Evolutionary conservation across 768 basidiomycete species (phyloP).

Genomic region (Epithele typhae): DNA sequence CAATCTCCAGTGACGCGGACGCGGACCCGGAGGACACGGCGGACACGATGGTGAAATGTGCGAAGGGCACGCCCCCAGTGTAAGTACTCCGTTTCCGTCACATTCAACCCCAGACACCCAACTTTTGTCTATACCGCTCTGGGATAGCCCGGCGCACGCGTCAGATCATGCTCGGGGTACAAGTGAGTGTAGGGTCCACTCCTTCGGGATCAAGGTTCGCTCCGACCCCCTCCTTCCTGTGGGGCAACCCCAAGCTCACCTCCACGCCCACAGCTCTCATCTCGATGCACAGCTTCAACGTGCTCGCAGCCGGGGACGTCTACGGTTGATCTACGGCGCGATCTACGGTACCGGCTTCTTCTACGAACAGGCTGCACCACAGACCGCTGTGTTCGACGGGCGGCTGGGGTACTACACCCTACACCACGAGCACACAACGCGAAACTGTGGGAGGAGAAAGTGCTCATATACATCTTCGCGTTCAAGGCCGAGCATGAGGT

Average conservation of each 20-base stretch:
- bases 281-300: slow-evolving; percentile 28
- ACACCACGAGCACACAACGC: slow-evolving; percentile 33
- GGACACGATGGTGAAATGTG: too few species aligned
- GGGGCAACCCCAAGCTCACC: background rate
- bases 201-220: slow-evolving; percentile 28
- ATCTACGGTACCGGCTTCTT: slow-evolving; percentile 31
- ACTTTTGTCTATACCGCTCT: too few species aligned
- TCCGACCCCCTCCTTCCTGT: background rate
- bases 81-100: too few species aligned
- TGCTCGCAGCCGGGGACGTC: slow-evolving; percentile 29
- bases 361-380: slow-evolving; percentile 25
- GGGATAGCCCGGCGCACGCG: too few species aligned
- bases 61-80: too few species aligned
- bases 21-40: too few species aligned
- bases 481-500: slow-evolving; percentile 36
- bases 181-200: too few species aligned
- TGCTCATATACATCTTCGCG: slow-evolving; percentile 34
- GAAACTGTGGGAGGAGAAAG: slow-evolving; percentile 34
- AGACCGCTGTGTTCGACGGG: slow-evolving; percentile 32
- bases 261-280: slow-evolving; percentile 15
- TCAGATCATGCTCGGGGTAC: too few species aligned
- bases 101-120: too few species aligned
- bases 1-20: too few species aligned
- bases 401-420: slow-evolving; percentile 35
- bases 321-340: too few species aligned